phyloP scores from a whole-genome alignment of 352 stramenopile genomes.

The Globisporangium spinosum region DNA sequence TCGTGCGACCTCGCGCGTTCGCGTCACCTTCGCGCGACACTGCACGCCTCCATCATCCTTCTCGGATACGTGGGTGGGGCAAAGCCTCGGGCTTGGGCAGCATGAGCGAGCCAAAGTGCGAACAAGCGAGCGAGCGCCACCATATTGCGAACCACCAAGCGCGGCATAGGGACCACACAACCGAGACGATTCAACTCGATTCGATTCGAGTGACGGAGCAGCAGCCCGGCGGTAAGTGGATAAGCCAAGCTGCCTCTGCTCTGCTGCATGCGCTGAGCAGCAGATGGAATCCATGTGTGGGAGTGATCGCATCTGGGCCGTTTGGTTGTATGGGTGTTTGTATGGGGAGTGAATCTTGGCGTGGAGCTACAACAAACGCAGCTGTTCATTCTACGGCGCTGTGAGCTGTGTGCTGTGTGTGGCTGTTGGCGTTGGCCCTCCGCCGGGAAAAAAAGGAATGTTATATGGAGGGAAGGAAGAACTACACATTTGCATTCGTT shows the following conservation, averaged over 20 bases:
- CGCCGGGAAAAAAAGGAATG: conserved; percentile 18
- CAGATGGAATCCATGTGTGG: neutral
- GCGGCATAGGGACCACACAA: conserved; percentile 1
- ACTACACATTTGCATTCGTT: neutral
- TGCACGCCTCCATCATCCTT: neutral
- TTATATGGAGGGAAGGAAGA: neutral
- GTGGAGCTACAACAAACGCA: conserved; percentile 4
- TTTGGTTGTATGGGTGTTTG: conserved; percentile 24
- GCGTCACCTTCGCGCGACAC: conserved; percentile 16
- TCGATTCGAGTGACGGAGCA: neutral
- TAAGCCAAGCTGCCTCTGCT: neutral
- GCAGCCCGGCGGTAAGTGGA: conserved; percentile 1
- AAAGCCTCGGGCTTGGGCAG: neutral
- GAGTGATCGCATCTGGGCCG: neutral
- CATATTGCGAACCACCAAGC: conserved; percentile 12
- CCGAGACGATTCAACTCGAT: no score
- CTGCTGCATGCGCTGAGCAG: neutral
- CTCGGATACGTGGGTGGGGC: neutral
- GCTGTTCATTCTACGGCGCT: conserved; percentile 13
- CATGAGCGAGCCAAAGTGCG: neutral
- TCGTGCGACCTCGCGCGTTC: neutral
- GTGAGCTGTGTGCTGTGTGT: neutral
- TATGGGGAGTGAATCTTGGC: conserved; percentile 20
- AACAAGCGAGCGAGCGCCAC: neutral
- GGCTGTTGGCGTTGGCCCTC: no score